Evolutionary conservation across 257 asterid species (phyloP).

Genomic region (Nicotiana knightiana): DNA sequence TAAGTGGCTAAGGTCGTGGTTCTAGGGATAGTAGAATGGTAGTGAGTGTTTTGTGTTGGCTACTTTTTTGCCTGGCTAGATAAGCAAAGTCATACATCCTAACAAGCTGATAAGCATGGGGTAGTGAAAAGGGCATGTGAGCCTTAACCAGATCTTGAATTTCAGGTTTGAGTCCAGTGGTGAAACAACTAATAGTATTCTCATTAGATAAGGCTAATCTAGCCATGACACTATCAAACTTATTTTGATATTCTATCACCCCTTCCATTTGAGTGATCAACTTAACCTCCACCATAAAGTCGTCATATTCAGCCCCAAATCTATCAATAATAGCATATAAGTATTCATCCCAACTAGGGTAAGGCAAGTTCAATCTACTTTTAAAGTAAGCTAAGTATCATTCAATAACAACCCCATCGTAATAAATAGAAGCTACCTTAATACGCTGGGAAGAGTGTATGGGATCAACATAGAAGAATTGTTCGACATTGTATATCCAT

Average conservation of each 20-base stretch:
- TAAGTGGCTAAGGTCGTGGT: too few relatives aligned
- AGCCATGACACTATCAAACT: too few relatives aligned
- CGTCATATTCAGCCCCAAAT: not conserved
- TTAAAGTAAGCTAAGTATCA: not conserved
- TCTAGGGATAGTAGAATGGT: too few relatives aligned
- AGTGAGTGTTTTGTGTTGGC: too few relatives aligned
- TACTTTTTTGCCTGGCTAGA: too few relatives aligned
- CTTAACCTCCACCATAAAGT: not conserved
- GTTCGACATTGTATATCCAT: not conserved
- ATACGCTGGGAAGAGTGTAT: not conserved
- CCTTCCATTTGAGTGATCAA: not conserved
- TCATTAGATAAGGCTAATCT: too few relatives aligned
- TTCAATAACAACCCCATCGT: not conserved
- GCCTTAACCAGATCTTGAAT: too few relatives aligned
- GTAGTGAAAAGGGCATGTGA: too few relatives aligned
- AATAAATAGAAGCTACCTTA: not conserved
- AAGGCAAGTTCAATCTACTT: not conserved
- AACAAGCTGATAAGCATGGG: too few relatives aligned
- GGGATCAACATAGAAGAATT: not conserved
- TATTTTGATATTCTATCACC: not conserved
- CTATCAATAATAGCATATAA: not conserved
- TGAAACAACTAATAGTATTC: too few relatives aligned
- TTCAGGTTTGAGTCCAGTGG: too few relatives aligned
- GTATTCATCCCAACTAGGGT: not conserved
- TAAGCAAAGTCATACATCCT: too few relatives aligned